Evolutionary conservation across 257 asterid genomes (phyloP).

Genomic region (Nicotiana otophora): DNA sequence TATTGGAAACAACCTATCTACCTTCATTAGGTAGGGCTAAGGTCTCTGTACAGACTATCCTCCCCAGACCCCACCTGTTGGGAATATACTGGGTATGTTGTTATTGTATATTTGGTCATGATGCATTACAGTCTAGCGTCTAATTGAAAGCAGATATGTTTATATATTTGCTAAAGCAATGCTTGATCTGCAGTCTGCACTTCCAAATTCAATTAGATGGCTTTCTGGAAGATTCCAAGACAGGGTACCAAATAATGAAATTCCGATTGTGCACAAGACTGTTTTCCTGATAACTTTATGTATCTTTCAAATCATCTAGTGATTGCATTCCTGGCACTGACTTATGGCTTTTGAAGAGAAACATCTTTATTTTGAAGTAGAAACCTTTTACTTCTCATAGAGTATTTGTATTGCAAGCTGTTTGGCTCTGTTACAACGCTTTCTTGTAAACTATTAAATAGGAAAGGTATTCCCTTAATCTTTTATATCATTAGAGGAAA

Average conservation of each 20-base stretch:
- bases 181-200: not conserved
- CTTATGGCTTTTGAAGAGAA: not conserved
- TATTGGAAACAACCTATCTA: no score
- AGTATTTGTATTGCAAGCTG: not conserved
- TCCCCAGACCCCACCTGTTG: no score
- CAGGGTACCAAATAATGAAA: not conserved
- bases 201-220: slow-evolving; percentile 1
- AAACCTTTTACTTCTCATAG: not conserved
- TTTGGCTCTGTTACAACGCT: not conserved
- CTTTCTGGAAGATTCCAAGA: not conserved
- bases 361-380: not conserved
- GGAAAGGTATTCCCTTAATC: not conserved
- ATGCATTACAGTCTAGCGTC: not conserved
- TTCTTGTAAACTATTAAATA: not conserved
- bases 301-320: not conserved
- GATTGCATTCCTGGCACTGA: slow-evolving; percentile 3
- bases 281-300: not conserved
- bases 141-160: not conserved
- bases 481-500: not conserved
- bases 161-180: not conserved
- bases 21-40: no score
- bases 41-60: no score
- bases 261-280: not conserved
- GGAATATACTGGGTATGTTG: no score
- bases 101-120: not conserved